Evolutionary conservation across 192 early-diverging fungal species (phyloP).

Genomic region (Pilobolus umbonatus): DNA sequence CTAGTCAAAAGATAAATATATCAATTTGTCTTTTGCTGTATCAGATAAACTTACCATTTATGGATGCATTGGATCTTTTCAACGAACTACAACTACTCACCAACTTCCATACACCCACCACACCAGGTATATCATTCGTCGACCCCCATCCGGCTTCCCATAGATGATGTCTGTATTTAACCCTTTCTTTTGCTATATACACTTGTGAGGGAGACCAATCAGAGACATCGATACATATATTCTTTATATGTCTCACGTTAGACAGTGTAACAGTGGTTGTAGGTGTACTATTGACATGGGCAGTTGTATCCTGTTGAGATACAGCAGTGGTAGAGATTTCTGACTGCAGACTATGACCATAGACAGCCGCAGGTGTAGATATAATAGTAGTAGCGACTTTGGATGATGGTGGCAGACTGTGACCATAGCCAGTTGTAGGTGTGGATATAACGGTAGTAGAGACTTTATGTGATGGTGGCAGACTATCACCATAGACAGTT

Average conservation of each 20-base stretch:
- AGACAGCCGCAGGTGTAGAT: not conserved
- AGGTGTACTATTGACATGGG: not conserved
- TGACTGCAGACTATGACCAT: not conserved
- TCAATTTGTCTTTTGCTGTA: not conserved
- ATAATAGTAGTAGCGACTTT: not conserved
- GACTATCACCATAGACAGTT: no score
- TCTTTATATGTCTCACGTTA: no score
- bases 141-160: no score
- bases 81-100: no score
- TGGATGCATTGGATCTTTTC: no score
- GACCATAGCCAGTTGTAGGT: conserved; percentile 24
- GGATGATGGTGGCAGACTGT: conserved; percentile 16
- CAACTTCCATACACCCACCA: no score
- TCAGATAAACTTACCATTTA: not conserved
- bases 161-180: no score
- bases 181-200: no score
- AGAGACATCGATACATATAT: not conserved
- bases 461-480: no score
- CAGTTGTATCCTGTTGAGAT: not conserved
- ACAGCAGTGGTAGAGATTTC: not conserved
- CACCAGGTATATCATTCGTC: no score
- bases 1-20: not conserved
- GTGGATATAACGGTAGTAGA: not conserved
- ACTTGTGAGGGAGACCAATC: conserved; percentile 31
- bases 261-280: not conserved